Evolutionary conservation across 257 asterid genomes (phyloP).

Genomic region (Nyctanthes arbortristis): DNA sequence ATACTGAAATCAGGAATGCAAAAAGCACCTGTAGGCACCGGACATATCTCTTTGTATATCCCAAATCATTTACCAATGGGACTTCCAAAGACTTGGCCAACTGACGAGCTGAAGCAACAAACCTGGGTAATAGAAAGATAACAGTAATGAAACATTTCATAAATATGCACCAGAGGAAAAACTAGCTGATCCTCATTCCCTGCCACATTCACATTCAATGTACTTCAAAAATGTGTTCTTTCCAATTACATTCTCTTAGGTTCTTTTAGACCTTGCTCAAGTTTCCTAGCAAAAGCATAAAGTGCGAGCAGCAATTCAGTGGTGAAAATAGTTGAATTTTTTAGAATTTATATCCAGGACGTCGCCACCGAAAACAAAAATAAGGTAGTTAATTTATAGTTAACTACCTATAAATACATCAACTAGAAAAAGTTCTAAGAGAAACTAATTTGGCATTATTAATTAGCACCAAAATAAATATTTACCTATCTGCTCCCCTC

Average conservation of each 20-base stretch:
- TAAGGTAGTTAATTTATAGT: background rate
- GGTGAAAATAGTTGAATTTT: background rate
- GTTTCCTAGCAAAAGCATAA: background rate
- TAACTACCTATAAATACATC: too few species aligned
- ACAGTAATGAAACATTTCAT: background rate
- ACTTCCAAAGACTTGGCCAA: constrained; percentile 24
- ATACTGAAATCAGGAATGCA: too few species aligned
- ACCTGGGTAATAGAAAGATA: constrained; percentile 14
- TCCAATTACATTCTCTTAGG: background rate
- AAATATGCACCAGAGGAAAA: background rate
- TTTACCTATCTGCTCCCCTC: too few species aligned
- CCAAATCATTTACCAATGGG: constrained; percentile 23
- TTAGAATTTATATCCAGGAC: background rate
- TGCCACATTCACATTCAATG: background rate
- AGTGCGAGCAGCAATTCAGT: background rate
- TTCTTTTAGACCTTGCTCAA: background rate
- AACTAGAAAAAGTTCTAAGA: too few species aligned
- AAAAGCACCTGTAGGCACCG: constrained; percentile 36
- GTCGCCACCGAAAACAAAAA: background rate
- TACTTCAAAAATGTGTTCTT: background rate
- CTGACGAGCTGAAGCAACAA: constrained; percentile 22
- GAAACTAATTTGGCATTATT: too few species aligned
- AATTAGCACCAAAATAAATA: too few species aligned
- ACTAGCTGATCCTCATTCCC: background rate
- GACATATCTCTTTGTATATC: constrained; percentile 27